Percentiles rank a stretch among this genome's conserved stretches.
These are phyloP conservation scores for Marchantia polymorpha DNA, from an alignment of 225 moss, liverwort and hornwort genomes.

Conservation along the genomic window DNA sequence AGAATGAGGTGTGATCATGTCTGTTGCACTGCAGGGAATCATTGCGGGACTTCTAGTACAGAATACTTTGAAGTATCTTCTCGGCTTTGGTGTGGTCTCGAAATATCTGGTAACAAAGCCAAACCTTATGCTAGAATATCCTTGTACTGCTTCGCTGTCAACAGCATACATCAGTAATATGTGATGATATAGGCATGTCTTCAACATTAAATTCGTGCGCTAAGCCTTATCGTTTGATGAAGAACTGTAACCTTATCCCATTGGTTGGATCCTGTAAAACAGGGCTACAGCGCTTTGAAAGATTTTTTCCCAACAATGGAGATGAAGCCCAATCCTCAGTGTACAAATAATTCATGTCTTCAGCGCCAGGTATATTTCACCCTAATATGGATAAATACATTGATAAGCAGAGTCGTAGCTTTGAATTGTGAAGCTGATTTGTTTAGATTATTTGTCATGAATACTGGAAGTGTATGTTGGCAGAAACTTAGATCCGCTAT, in stretches of 20 bases:
- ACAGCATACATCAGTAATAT: neutral
- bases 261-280: conserved; percentile 3
- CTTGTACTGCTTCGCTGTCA: neutral
- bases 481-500: too few species aligned
- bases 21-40: conserved; percentile 59
- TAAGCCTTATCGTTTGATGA: neutral
- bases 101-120: conserved; percentile 65
- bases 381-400: neutral
- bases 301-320: conserved; percentile 99
- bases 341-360: conserved; percentile 79
- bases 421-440: neutral
- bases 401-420: neutral
- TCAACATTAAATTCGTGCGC: neutral
- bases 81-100: conserved; percentile 76
- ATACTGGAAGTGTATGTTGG: too few species aligned
- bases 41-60: conserved; percentile 92
- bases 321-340: conserved; percentile 87
- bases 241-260: neutral
- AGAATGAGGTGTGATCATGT: neutral
- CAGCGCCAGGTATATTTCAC: conserved; percentile 57
- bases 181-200: neutral
- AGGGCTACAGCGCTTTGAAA: conserved; percentile 95
- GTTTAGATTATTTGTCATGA: too few species aligned
- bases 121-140: neutral
- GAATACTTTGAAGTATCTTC: conserved; percentile 80